A percentile compares a stretch with the other conserved stretches of the same genome.
These are phyloP conservation scores for Primulina huaijiensis DNA, from an alignment of 257 asterid species.

Conservation along the genomic window DNA sequence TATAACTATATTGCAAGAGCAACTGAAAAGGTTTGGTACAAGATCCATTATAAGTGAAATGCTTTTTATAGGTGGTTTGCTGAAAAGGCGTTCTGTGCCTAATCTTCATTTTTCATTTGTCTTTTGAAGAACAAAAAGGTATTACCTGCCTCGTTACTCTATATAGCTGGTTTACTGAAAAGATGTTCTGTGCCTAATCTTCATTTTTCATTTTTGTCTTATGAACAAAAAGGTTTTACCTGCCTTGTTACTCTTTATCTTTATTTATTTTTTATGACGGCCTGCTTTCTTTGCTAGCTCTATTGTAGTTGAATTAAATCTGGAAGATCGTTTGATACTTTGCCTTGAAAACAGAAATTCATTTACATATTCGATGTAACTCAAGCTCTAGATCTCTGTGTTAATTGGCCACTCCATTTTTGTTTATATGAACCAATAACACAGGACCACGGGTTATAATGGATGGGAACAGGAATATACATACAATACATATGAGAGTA, in stretches of 20 bases:
- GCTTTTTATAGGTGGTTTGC: background rate
- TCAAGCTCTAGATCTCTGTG: no score
- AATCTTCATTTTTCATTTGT: no score
- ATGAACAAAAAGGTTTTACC: background rate
- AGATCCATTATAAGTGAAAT: conserved; percentile 5
- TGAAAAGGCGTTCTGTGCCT: no score
- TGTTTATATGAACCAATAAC: conserved; percentile 4
- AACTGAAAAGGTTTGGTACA: conserved; percentile 60
- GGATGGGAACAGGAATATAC: background rate
- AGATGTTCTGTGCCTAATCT: no score
- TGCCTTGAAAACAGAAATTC: background rate
- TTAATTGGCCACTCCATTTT: background rate
- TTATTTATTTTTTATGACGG: background rate
- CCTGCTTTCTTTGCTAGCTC: background rate
- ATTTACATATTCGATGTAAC: background rate
- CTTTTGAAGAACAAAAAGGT: background rate
- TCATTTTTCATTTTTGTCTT: no score
- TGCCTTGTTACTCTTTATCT: background rate
- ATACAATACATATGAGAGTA: background rate
- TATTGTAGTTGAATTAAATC: background rate
- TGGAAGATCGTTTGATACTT: background rate
- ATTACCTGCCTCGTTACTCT: background rate
- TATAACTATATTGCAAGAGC: conserved; percentile 67
- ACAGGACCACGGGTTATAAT: background rate
- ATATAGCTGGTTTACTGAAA: no score